Evolutionary conservation across 495 filamentous ascomycete genomes (phyloP), one percentile per base, ranked within the genome.

Genomic region (Penicillium parvum): DNA sequence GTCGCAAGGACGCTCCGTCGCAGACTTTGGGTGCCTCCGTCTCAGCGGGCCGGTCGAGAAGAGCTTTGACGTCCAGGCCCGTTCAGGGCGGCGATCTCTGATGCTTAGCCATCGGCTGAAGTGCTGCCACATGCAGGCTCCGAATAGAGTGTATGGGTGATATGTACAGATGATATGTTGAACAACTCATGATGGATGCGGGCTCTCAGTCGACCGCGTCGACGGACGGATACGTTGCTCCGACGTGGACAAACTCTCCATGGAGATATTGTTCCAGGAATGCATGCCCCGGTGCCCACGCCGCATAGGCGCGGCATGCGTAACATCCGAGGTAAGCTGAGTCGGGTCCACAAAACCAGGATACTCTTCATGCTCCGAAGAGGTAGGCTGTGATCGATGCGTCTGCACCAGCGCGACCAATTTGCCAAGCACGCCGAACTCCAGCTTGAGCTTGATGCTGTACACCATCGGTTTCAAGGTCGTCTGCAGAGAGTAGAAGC

Each of bases 371-470:
- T 53, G 47, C 21, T 71, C 67, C 1, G 49, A 51, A 0, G 67
- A 67, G 7, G 50, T 67, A 0, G 60, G 60, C 5, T 67, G 57
- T 8, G 65, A 61, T 9, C 47, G 55, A 11, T 47, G 40, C 1
- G 40, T 54, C 14, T 65, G 55, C n/a, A 69, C 67, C 7, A 71
- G 43, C 0, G 57, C 52, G 18, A 71, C 67, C 1, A 71, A 54
- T 26, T 71, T 71, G 5, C 68, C 49, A 18, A 83, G 65, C 3
- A 82, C 74, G 20, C 65, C 72, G 43, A 81, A 82, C 50, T 83
- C 79, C 22, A 83, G 60, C 60, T 82, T 82, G 22, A 83, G 68
- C 55, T 83, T 83, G 52, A 82, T 66, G 44, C 73, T 74, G 61
- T 83, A 83, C 1, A 81, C 67, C 40, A 75, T 67, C 1, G 72